phyloP scores from a whole-genome alignment of 306 rosid species.

The Crataegus laevigata region DNA sequence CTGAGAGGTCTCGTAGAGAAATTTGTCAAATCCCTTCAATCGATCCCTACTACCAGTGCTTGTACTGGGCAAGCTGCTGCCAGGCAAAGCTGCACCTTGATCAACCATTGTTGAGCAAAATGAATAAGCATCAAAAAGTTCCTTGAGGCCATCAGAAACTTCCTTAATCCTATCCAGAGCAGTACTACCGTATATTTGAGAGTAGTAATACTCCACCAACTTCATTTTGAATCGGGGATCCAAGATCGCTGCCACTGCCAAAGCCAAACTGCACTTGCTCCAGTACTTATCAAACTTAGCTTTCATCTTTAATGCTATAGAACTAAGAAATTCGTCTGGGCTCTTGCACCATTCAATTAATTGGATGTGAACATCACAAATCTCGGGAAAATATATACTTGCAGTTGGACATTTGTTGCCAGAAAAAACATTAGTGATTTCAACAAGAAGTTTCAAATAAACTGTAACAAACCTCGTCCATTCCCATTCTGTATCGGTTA shows the following conservation, averaged over 20 bases:
- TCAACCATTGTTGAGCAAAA: conserved; percentile 76
- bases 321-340: conserved; percentile 60
- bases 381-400: conserved; percentile 79
- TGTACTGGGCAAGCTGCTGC: conserved; percentile 69
- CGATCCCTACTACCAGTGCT: conserved; percentile 62
- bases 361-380: conserved; percentile 80
- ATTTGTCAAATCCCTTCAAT: conserved; percentile 88
- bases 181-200: conserved; percentile 87
- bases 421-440: conserved; percentile 54
- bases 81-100: conserved; percentile 83
- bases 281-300: conserved; percentile 82
- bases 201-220: conserved; percentile 90
- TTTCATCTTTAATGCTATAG: conserved; percentile 70
- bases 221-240: conserved; percentile 95
- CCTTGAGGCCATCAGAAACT: conserved; percentile 76
- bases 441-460: conserved; percentile 74
- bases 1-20: conserved; percentile 80
- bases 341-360: conserved; percentile 86
- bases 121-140: conserved; percentile 75
- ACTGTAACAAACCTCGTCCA: conserved; percentile 47
- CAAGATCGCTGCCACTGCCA: conserved; percentile 84
- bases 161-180: conserved; percentile 82
- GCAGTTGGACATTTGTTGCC: conserved; percentile 64
- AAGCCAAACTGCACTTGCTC: conserved; percentile 79
- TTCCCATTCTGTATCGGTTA: conserved; percentile 79